Evolutionary conservation across 371 early-diverging fungal species (phyloP).

Genomic region (Mortierella sp.): DNA sequence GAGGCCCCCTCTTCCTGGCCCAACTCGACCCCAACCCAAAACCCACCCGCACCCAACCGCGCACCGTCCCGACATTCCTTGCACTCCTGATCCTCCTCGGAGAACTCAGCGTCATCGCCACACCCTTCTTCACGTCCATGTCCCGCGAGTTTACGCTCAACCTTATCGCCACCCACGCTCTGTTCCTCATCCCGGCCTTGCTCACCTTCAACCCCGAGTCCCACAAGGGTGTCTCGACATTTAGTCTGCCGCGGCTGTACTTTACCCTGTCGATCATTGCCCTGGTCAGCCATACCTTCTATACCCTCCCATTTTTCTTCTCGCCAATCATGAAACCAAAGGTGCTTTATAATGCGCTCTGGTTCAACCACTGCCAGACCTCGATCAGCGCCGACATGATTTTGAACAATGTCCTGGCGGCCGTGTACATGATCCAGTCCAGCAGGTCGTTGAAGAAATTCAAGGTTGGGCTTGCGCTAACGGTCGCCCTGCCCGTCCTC

Average conservation of each 20-base stretch:
- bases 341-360: constrained; percentile 38
- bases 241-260: constrained; percentile 39
- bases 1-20: constrained; percentile 54
- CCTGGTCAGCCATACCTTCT: constrained; percentile 36
- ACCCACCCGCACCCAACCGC: constrained; percentile 19
- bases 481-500: constrained; percentile 56
- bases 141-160: constrained; percentile 34
- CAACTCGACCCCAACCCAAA: constrained; percentile 37
- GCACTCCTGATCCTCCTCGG: constrained; percentile 43
- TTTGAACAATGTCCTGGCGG: constrained; percentile 50
- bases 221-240: constrained; percentile 29
- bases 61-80: constrained; percentile 43
- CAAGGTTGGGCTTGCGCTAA: constrained; percentile 25
- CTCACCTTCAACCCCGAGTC: constrained; percentile 41
- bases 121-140: constrained; percentile 40
- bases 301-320: constrained; percentile 38
- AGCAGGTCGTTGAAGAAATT: constrained; percentile 31
- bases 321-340: constrained; percentile 44
- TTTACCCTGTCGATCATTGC: constrained; percentile 39
- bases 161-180: constrained; percentile 41
- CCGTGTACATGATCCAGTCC: constrained; percentile 44
- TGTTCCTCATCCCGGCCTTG: constrained; percentile 44
- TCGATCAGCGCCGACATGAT: constrained; percentile 56
- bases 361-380: constrained; percentile 55
- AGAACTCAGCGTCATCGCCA: constrained; percentile 41